Conservation (phyloP, 352 stramenopile species). For the Salisapilia sapeloensis region DNA sequence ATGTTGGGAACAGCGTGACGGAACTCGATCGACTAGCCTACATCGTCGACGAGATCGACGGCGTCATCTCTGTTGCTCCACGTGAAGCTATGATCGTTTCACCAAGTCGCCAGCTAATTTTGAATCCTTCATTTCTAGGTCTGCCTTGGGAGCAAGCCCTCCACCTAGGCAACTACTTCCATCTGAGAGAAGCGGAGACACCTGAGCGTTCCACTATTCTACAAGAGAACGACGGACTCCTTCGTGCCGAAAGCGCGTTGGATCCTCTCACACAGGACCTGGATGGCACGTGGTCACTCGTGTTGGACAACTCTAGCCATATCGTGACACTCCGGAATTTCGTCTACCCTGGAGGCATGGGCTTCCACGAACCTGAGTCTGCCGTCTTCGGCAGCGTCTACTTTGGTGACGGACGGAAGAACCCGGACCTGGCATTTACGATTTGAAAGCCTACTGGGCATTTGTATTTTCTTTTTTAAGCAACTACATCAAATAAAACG, state of each 20-base stretch:
- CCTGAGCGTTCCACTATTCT: constrained; percentile 38
- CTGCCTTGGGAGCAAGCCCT: constrained; percentile 39
- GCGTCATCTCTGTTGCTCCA: constrained; percentile 31
- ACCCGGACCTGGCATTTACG: constrained; percentile 60
- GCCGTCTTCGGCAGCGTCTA: constrained; percentile 41
- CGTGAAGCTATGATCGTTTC: constrained; percentile 55
- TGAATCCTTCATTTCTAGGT: constrained; percentile 48
- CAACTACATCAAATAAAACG: not conserved
- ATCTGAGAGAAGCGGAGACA: constrained; percentile 49
- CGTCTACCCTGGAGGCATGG: constrained; percentile 37
- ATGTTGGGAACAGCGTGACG: constrained; percentile 14
- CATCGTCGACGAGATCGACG: constrained; percentile 50
- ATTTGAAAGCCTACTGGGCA: constrained; percentile 10
- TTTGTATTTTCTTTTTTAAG: constrained; percentile 1
- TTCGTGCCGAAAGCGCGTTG: constrained; percentile 49
- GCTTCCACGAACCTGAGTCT: constrained; percentile 43
- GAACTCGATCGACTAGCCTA: constrained; percentile 60
- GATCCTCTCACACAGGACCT: constrained; percentile 51
- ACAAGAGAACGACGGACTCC: constrained; percentile 25
- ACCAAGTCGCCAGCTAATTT: constrained; percentile 41
- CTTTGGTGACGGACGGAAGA: constrained; percentile 63
- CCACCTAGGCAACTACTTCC: constrained; percentile 63
- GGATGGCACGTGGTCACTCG: constrained; percentile 37
- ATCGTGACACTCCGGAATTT: constrained; percentile 49
- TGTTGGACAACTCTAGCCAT: constrained; percentile 41